Evolutionary conservation across 139 green algal genomes (phyloP).

Genomic region (Bryopsis sp.): DNA sequence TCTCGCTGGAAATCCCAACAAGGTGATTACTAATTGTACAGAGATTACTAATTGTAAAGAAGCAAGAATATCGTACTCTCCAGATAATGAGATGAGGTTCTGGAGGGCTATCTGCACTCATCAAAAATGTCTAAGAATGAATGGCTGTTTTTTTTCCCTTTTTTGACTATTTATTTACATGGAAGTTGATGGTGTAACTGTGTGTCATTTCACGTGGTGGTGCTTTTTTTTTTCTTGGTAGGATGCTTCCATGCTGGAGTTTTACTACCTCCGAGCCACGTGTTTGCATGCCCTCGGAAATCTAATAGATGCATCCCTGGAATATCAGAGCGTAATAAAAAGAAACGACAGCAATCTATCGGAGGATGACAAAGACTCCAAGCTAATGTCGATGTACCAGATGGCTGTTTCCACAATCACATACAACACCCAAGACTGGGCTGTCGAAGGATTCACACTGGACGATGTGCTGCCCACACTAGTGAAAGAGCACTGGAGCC

Average conservation of each 20-base stretch:
- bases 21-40: too few relatives aligned
- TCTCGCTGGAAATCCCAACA: neutral
- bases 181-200: too few relatives aligned
- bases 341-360: neutral
- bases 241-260: too few relatives aligned
- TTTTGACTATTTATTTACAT: too few relatives aligned
- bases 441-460: conserved; percentile 26
- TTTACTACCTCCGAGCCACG: conserved; percentile 36
- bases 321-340: conserved; percentile 27
- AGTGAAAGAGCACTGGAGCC: conserved; percentile 21
- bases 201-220: too few relatives aligned
- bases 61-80: too few relatives aligned
- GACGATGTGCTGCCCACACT: conserved; percentile 37
- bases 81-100: too few relatives aligned
- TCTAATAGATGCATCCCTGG: conserved; percentile 23
- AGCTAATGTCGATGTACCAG: conserved; percentile 47
- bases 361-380: neutral
- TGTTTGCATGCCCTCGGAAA: conserved; percentile 44
- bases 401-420: conserved; percentile 36
- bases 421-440: conserved; percentile 23
- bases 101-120: too few relatives aligned
- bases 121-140: too few relatives aligned
- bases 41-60: too few relatives aligned
- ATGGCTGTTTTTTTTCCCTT: too few relatives aligned
- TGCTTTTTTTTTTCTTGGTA: too few relatives aligned